Evolutionary conservation across 306 rosid species (phyloP).

Genomic region (Pachyrhizus erosus): DNA sequence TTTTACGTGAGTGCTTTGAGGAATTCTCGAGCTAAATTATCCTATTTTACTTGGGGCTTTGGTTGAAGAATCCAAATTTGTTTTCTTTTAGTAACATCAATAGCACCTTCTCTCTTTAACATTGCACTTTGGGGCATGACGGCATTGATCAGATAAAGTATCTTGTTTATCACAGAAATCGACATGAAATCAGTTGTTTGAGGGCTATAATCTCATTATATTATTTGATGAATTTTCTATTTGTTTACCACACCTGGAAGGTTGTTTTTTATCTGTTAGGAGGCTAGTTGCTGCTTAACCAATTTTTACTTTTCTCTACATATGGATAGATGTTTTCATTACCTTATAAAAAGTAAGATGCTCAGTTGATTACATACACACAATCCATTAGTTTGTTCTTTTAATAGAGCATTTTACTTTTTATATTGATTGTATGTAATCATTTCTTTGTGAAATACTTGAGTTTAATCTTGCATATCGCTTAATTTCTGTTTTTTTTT

Average conservation of each 20-base stretch:
- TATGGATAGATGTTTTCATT: not conserved
- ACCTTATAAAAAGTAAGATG: conserved; percentile 4
- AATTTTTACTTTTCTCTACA: not conserved
- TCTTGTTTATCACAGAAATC: not conserved
- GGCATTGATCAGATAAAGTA: conserved; percentile 14
- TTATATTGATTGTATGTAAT: not conserved
- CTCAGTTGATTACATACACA: not conserved
- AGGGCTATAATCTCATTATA: not conserved
- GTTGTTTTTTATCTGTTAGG: not conserved
- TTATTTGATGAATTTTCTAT: not conserved
- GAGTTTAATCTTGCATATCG: conserved; percentile 17
- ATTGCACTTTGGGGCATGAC: not conserved
- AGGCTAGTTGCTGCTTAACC: conserved; percentile 26
- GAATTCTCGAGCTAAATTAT: conserved; percentile 15
- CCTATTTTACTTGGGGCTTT: conserved; percentile 31
- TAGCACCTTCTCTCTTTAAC: conserved; percentile 26
- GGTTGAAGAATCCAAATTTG: conserved; percentile 30
- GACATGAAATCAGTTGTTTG: conserved; percentile 3
- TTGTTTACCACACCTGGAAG: not conserved
- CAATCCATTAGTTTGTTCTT: conserved; percentile 12
- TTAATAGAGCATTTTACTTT: not conserved
- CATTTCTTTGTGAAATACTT: conserved; percentile 10
- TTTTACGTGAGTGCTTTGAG: conserved; percentile 13
- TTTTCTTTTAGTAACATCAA: conserved; percentile 37
- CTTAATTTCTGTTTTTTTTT: not conserved